A percentile compares a stretch with the other conserved stretches of the same genome.
phyloP scores from a whole-genome alignment of 2,329 filamentous ascomycete genomes.

The Purpureocillium lavendulum region DNA sequence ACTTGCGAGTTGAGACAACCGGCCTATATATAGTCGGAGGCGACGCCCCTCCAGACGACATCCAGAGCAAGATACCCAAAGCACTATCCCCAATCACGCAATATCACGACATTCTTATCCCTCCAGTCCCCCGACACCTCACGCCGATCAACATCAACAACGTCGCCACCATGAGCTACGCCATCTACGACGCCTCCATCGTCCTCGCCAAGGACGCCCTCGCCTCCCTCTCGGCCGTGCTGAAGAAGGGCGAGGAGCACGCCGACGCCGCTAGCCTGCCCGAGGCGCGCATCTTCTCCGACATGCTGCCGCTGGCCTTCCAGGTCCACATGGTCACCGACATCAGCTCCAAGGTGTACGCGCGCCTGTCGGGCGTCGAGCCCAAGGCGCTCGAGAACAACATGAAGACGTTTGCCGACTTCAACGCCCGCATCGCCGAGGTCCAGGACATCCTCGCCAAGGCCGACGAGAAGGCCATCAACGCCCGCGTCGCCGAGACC shows the following conservation, averaged over 20 bases:
- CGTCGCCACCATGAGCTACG: slow-evolving; percentile 28
- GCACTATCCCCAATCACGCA: no score
- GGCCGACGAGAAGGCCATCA: slow-evolving; percentile 23
- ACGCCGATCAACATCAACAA: no score
- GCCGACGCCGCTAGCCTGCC: slow-evolving; percentile 22
- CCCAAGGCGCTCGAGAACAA: slow-evolving; percentile 16
- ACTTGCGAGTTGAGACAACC: no score
- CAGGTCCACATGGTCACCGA: slow-evolving; percentile 27
- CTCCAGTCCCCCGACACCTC: no score
- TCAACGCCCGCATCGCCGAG: slow-evolving; percentile 23
- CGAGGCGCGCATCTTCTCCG: slow-evolving; percentile 22
- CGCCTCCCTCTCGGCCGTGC: slow-evolving; percentile 21
- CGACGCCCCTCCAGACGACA: no score
- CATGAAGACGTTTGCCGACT: slow-evolving; percentile 23
- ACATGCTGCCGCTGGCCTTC: slow-evolving; percentile 35
- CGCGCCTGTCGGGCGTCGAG: slow-evolving; percentile 22
- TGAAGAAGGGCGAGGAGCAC: slow-evolving; percentile 26
- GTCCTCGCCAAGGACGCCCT: slow-evolving; percentile 21
- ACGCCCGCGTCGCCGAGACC: slow-evolving; percentile 17
- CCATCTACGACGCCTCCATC: slow-evolving; percentile 33
- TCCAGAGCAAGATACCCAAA: no score
- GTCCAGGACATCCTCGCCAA: slow-evolving; percentile 20
- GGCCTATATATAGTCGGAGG: no score
- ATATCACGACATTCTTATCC: no score
- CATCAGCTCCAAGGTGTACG: slow-evolving; percentile 20